Conservation (phyloP, 192 early-diverging fungal genomes). For the Coemansia sp. region DNA sequence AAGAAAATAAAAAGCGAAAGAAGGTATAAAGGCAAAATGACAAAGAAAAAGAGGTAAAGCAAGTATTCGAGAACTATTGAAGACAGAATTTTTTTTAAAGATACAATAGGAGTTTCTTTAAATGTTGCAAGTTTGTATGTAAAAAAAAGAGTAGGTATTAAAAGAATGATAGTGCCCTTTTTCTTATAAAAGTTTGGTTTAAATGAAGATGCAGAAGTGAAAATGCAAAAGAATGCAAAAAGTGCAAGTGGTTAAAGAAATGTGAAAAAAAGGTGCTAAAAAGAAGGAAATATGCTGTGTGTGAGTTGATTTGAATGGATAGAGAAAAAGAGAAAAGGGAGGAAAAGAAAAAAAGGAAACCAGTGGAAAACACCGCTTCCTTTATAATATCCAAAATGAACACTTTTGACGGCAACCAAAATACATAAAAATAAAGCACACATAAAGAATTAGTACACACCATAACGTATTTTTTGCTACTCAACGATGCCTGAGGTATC, state of each 20-base stretch:
- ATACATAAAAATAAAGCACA: no score
- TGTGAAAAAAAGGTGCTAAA: slow-evolving; percentile 6
- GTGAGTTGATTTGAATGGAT: neutral
- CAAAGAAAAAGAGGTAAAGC: no score
- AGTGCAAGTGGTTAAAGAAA: slow-evolving; percentile 14
- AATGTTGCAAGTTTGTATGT: neutral
- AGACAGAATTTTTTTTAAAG: no score
- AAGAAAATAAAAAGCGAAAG: no score
- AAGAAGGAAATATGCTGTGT: neutral
- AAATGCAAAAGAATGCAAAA: slow-evolving; percentile 8
- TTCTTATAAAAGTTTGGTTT: neutral
- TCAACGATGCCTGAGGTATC: no score
- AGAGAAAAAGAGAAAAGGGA: slow-evolving; percentile 3
- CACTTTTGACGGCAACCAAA: neutral
- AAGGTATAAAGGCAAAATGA: neutral
- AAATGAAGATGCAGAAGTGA: neutral
- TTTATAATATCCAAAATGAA: slow-evolving; percentile 10
- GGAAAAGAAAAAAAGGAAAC: slow-evolving; percentile 15
- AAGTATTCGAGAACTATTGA: neutral
- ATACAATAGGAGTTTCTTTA: no score
- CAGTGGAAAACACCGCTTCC: neutral
- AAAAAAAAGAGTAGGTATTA: neutral
- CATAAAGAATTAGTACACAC: no score
- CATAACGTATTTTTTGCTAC: no score
- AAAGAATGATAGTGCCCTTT: no score